A percentile compares a stretch with the other conserved stretches of the same genome.
These are phyloP conservation scores for Silene coronaria DNA, from an alignment of 179 eudicot species.

Conservation along the genomic window DNA sequence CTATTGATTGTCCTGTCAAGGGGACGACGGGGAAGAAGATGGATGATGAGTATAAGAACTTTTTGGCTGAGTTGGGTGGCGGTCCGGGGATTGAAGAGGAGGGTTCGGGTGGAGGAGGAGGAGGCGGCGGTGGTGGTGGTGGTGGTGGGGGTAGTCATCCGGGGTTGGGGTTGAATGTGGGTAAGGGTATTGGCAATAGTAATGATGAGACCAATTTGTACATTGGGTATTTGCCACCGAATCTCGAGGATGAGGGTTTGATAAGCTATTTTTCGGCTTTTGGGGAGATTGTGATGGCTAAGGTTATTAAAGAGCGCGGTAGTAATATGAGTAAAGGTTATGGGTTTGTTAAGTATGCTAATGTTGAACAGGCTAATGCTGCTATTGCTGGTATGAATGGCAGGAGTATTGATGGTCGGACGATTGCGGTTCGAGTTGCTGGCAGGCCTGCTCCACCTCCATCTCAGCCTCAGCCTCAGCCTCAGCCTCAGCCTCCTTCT, in stretches of 20 bases:
- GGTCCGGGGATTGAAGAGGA: constrained; percentile 32
- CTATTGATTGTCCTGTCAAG: constrained; percentile 88
- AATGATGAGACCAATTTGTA: constrained; percentile 74
- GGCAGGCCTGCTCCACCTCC: too few relatives aligned
- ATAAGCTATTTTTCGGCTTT: constrained; percentile 55
- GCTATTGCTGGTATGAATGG: constrained; percentile 71
- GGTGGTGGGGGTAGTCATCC: constrained; percentile 29
- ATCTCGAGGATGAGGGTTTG: constrained; percentile 60
- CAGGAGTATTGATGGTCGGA: constrained; percentile 53
- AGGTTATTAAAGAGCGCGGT: constrained; percentile 56
- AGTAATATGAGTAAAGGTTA: constrained; percentile 79
- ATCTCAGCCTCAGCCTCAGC: constrained; percentile 60
- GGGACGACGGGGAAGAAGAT: constrained; percentile 80
- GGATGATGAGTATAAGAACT: constrained; percentile 88
- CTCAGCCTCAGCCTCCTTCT: constrained; percentile 51
- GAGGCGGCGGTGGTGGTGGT: not conserved
- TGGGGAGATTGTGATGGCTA: constrained; percentile 66
- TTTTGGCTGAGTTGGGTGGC: constrained; percentile 89
- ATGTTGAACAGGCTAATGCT: constrained; percentile 46
- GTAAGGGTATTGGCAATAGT: constrained; percentile 49
- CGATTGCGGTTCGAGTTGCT: constrained; percentile 74
- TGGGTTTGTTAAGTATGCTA: constrained; percentile 76
- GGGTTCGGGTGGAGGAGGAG: constrained; percentile 11
- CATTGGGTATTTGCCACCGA: constrained; percentile 66
- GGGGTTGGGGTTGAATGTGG: constrained; percentile 40